Evolutionary conservation across 495 filamentous ascomycete genomes (phyloP).

Genomic region (Emericellopsis terricola): DNA sequence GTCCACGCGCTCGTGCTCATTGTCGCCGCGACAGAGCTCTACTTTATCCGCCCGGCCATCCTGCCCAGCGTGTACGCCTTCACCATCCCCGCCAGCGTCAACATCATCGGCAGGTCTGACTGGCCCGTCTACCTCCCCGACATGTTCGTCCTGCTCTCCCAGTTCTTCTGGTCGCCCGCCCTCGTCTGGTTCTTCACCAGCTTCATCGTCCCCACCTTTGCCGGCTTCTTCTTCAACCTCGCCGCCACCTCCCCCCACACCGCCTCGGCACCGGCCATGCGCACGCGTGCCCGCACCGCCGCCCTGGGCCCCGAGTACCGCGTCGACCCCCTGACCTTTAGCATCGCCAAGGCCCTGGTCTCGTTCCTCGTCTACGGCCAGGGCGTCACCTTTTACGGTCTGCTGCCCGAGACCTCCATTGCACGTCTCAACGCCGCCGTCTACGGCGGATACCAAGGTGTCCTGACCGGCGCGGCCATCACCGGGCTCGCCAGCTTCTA

Average conservation of each 20-base stretch:
- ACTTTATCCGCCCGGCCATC: conserved; percentile 37
- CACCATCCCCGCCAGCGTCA: conserved; percentile 45
- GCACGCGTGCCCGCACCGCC: conserved; percentile 12
- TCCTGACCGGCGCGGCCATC: conserved; percentile 54
- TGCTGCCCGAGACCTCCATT: conserved; percentile 38
- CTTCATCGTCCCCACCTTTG: conserved; percentile 45
- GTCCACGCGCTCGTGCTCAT: conserved; percentile 47
- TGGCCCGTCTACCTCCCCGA: conserved; percentile 53
- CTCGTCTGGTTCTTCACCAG: conserved; percentile 61
- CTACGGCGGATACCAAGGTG: conserved; percentile 51
- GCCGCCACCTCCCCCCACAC: conserved; percentile 21
- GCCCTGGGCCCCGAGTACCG: conserved; percentile 21
- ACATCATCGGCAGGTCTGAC: conserved; percentile 27
- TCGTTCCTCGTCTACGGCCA: conserved; percentile 63
- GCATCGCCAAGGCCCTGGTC: conserved; percentile 65
- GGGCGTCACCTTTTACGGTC: conserved; percentile 44
- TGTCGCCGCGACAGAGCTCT: conserved; percentile 45
- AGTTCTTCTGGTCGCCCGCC: conserved; percentile 67
- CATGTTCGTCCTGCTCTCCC: conserved; percentile 59
- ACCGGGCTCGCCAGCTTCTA: conserved; percentile 56
- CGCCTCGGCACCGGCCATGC: conserved; percentile 9
- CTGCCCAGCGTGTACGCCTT: conserved; percentile 53
- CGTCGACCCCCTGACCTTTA: conserved; percentile 78
- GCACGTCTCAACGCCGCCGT: conserved; percentile 43
- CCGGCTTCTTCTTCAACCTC: conserved; percentile 80